Evolutionary conservation across 331 rosid genomes (phyloP).

Genomic region (Acacia concinna): DNA sequence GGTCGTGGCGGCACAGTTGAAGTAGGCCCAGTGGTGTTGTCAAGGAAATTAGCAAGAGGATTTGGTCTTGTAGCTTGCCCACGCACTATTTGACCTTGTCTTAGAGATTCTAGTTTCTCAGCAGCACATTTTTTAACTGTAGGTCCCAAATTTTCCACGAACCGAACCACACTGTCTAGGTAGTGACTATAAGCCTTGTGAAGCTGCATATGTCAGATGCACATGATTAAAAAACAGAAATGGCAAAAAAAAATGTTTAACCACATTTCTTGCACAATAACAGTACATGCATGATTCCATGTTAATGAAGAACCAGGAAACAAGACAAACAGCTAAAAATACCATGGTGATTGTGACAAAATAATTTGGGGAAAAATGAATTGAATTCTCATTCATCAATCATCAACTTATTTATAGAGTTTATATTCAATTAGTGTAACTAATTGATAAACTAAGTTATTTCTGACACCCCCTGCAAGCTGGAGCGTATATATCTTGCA

Average conservation of each 20-base stretch:
- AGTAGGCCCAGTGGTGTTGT: neutral
- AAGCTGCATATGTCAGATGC: conserved; percentile 34
- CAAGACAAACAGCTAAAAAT: neutral
- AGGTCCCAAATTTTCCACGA: conserved; percentile 54
- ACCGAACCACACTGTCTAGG: conserved; percentile 42
- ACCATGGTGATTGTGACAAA: neutral
- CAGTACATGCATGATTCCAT: neutral
- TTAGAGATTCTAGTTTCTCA: conserved; percentile 26
- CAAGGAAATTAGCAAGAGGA: neutral
- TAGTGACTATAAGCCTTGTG: conserved; percentile 9
- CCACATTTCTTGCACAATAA: neutral
- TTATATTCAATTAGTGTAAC: too few relatives aligned
- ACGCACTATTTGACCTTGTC: neutral
- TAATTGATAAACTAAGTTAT: too few relatives aligned
- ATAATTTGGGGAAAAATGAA: too few relatives aligned
- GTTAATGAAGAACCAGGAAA: neutral
- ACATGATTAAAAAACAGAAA: neutral
- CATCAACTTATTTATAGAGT: too few relatives aligned
- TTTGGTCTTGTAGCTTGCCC: neutral
- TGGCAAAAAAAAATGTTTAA: neutral
- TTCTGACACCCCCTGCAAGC: too few relatives aligned
- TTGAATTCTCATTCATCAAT: too few relatives aligned
- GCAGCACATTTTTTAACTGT: conserved; percentile 37
- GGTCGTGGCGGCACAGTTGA: neutral
- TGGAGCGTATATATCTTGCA: too few relatives aligned